Evolutionary conservation across 1,139 yeast genomes (phyloP).

Genomic region (Debaryomyces singareniensis): DNA sequence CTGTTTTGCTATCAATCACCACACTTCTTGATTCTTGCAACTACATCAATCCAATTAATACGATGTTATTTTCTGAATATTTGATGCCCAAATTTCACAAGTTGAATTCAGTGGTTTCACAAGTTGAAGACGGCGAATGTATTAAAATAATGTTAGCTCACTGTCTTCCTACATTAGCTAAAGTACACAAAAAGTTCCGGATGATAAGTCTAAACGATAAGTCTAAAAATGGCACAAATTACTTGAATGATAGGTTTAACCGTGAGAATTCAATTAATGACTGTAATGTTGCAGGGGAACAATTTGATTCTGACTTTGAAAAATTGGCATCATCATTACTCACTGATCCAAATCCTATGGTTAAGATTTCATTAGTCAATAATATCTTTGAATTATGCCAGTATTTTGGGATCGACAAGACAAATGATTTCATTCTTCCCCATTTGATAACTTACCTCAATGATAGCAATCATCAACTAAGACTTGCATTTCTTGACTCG

Average conservation of each 20-base stretch:
- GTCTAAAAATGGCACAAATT: slow-evolving; percentile 12
- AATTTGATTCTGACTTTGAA: slow-evolving; percentile 46
- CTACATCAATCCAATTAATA: slow-evolving; percentile 70
- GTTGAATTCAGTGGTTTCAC: slow-evolving; percentile 27
- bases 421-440: slow-evolving; percentile 82
- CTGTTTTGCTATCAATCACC: slow-evolving; percentile 50
- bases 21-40: slow-evolving; percentile 62
- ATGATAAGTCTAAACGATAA: slow-evolving; percentile 58
- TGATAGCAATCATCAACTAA: slow-evolving; percentile 62
- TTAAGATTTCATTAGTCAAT: slow-evolving; percentile 61
- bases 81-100: slow-evolving; percentile 62
- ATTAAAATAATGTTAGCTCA: slow-evolving; percentile 66
- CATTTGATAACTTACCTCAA: slow-evolving; percentile 89
- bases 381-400: slow-evolving; percentile 72
- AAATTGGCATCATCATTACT: slow-evolving; percentile 57
- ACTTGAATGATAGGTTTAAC: slow-evolving; percentile 2
- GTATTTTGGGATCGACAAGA: slow-evolving; percentile 79
- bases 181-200: slow-evolving; percentile 56
- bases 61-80: slow-evolving; percentile 72
- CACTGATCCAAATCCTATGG: slow-evolving; percentile 62
- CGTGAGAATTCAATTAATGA: slow-evolving; percentile 8
- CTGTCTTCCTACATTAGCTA: slow-evolving; percentile 65
- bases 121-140: slow-evolving; percentile 12
- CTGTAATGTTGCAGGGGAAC: slow-evolving; percentile 21
- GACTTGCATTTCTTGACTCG: slow-evolving; percentile 68